Conservation (phyloP, 352 stramenopile species). For the Globisporangium spiculum region DNA sequence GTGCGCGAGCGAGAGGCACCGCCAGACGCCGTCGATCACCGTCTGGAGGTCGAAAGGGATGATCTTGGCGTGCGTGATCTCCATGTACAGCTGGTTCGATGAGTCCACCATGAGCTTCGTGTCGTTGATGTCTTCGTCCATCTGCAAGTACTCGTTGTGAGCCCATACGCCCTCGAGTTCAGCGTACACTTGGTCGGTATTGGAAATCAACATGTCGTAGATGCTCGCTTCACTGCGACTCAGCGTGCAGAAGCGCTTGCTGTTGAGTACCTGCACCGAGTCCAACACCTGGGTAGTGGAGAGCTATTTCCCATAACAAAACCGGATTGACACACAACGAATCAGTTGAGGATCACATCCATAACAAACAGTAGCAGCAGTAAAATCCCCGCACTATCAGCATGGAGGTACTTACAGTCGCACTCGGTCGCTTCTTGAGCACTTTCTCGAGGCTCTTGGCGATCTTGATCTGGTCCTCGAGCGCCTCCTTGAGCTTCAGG, state of each 20-base stretch:
- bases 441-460: conserved; percentile 22
- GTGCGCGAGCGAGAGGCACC: conserved; percentile 10
- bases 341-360: too few relatives aligned
- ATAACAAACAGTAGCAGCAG: too few relatives aligned
- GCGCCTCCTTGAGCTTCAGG: conserved; percentile 25
- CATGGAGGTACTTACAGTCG: conserved; percentile 3
- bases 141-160: conserved; percentile 17
- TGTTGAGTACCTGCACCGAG: conserved; percentile 13
- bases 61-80: conserved; percentile 17
- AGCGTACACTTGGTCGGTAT: conserved; percentile 14
- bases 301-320: neutral
- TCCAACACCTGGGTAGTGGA: conserved; percentile 17
- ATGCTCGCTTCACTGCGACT: conserved; percentile 13
- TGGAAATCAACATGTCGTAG: conserved; percentile 18
- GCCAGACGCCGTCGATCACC: conserved; percentile 16
- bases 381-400: too few relatives aligned
- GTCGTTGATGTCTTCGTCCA: conserved; percentile 16
- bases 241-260: conserved; percentile 16
- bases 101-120: conserved; percentile 16
- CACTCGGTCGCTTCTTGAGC: conserved; percentile 16
- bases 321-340: neutral
- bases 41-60: conserved; percentile 17
- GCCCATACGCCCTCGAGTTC: conserved; percentile 13
- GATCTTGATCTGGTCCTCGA: conserved; percentile 26
- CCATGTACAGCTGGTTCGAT: conserved; percentile 19